phyloP scores from a whole-genome alignment of 805 yeast species.

The Kodamaea neixiangensis region DNA sequence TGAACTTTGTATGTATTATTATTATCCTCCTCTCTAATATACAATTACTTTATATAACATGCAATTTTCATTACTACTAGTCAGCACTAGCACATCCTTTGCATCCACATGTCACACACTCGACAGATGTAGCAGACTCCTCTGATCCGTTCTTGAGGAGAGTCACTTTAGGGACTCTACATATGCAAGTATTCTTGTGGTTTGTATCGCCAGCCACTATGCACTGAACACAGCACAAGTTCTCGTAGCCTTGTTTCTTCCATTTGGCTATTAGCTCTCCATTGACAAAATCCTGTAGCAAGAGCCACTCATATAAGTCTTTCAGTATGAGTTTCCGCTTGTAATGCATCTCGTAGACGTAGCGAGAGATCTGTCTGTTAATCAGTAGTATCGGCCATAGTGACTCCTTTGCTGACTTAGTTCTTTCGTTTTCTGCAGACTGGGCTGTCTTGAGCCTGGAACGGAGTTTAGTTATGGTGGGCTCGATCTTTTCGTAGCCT shows the following conservation, averaged over 20 bases:
- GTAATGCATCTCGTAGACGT: constrained; percentile 73
- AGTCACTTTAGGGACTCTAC: constrained; percentile 75
- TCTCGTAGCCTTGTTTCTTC: constrained; percentile 84
- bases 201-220: constrained; percentile 63
- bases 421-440: constrained; percentile 26
- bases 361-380: constrained; percentile 75
- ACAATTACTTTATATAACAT: neutral
- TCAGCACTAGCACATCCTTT: constrained; percentile 80
- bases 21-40: neutral
- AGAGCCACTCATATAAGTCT: constrained; percentile 72
- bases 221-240: constrained; percentile 80
- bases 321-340: constrained; percentile 65
- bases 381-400: constrained; percentile 71
- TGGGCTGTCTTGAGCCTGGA: constrained; percentile 55
- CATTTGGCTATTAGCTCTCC: constrained; percentile 74
- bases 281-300: constrained; percentile 68
- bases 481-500: constrained; percentile 69
- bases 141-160: constrained; percentile 34
- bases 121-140: constrained; percentile 26
- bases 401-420: constrained; percentile 51
- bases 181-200: constrained; percentile 69
- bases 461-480: constrained; percentile 62
- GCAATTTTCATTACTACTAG: constrained; percentile 25
- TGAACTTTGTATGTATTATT: constrained; percentile 4
- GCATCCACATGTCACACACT: constrained; percentile 84